phyloP scores from a whole-genome alignment of 2,329 filamentous ascomycete genomes.

The Aspergillus proliferans region DNA sequence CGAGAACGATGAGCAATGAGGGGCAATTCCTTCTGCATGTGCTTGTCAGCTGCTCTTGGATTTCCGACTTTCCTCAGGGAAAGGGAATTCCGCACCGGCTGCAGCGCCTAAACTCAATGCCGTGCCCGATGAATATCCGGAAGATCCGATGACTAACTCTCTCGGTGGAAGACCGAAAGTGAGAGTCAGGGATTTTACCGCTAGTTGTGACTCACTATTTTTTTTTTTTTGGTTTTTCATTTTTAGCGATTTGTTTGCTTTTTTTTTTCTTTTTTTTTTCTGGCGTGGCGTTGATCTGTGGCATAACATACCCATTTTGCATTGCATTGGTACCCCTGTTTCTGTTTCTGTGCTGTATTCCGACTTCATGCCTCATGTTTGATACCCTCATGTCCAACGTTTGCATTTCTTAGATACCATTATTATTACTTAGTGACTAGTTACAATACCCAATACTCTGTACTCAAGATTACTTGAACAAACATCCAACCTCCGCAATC shows the following conservation, averaged over 20 bases:
- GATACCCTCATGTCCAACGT: not conserved
- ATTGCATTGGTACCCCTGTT: not conserved
- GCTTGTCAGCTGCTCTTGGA: too few species aligned
- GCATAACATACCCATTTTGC: not conserved
- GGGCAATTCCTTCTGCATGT: too few species aligned
- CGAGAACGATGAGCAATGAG: too few species aligned
- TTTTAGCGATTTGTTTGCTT: slow-evolving; percentile 2
- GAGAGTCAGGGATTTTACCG: not conserved
- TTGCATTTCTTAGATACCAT: not conserved
- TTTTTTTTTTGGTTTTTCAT: slow-evolving; percentile 10
- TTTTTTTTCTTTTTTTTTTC: slow-evolving; percentile 2
- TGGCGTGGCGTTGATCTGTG: slow-evolving; percentile 2
- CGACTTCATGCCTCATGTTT: not conserved
- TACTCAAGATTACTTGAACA: slow-evolving; percentile 27
- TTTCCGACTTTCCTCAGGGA: too few species aligned
- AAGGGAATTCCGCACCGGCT: too few species aligned
- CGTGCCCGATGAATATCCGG: too few species aligned
- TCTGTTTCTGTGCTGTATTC: not conserved
- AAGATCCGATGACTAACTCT: too few species aligned
- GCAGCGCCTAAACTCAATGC: too few species aligned
- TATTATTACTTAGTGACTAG: not conserved
- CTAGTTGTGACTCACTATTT: not conserved
- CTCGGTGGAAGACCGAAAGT: too few species aligned
- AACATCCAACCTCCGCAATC: slow-evolving; percentile 43
- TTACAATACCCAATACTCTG: slow-evolving; percentile 8